These are phyloP conservation scores for Lichenothelia convexa DNA, from an alignment of 495 filamentous ascomycete species.

Conservation along the genomic window DNA sequence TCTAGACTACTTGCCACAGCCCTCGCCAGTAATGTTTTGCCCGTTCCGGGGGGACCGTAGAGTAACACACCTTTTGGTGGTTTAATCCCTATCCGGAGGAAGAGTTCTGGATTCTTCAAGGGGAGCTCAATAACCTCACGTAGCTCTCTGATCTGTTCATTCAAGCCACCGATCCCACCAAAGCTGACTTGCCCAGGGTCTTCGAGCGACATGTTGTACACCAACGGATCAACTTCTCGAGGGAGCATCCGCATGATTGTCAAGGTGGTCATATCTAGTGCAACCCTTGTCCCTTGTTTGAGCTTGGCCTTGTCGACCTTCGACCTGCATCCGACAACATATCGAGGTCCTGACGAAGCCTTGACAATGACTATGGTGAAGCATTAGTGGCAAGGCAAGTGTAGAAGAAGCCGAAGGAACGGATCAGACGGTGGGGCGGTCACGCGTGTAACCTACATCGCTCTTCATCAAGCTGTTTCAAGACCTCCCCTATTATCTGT, in stretches of 20 bases:
- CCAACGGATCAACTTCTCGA: constrained; percentile 91
- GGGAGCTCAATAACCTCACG: constrained; percentile 97
- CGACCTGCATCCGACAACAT: constrained; percentile 94
- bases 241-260: constrained; percentile 99
- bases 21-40: constrained; percentile 87
- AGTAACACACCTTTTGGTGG: constrained; percentile 94
- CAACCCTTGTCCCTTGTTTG: constrained; percentile 95
- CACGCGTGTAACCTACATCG: constrained; percentile 84
- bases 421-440: too few relatives aligned
- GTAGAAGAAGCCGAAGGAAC: too few relatives aligned
- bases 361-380: constrained; percentile 46
- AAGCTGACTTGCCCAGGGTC: constrained; percentile 97
- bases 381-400: too few relatives aligned
- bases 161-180: constrained; percentile 94
- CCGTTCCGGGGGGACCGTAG: constrained; percentile 95
- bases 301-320: constrained; percentile 94
- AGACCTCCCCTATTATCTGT: constrained; percentile 96
- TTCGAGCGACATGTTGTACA: constrained; percentile 99
- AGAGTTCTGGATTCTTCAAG: constrained; percentile 96
- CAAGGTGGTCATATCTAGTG: constrained; percentile 98
- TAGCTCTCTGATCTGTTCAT: constrained; percentile 96
- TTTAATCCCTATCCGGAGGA: constrained; percentile 94
- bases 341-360: constrained; percentile 91
- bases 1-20: constrained; percentile 94
- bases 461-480: constrained; percentile 98